Base-by-base conservation (phyloP, 1,139 yeast genomes). In the Kurtzmaniella quercitrusa region DNA sequence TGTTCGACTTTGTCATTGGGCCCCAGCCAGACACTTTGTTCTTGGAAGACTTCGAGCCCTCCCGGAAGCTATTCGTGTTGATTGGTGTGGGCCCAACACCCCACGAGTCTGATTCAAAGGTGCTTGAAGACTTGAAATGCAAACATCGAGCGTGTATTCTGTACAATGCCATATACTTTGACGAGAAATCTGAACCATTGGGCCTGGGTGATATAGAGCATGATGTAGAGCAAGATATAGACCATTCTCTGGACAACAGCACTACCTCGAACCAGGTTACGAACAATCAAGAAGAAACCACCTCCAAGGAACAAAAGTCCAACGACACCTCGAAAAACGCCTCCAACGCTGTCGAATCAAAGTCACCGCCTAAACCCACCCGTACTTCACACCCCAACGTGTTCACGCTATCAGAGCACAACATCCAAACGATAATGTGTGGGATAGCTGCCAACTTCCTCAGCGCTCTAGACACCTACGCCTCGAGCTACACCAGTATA, bases 31-130 rank as follows among this genome's bases (percentile, higher is more conserved):
- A 82, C 42, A 68, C 70, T 17, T 65, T 81, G 9, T 84, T 86
- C 47, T 67, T 91, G 44, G 88, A 86, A 53, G 97, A 91, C 61
- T 81, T 91, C 51, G 98, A 93, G 61, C 96, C 96, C 1, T 88
- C 76, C 61, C 66, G 98, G 43, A 89, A 89, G 59, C 77, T 82
- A 0, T 82, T 85, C 50, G 70, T 83, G 5, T 75, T 86, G 1
- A 56, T 91, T 31, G 96, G 94, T 0, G 54, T 86, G 18, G 78
- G 81, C 56, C 14, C 38, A 4, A 16, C 17, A 14, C 18, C 16
- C 3, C 36, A 31, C 5, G 42, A 59, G 57, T 1, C 46, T 54
- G 0, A 37, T 49, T 5, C 51, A 52, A 12, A 44, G 46, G 11
- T 56, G 55, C 56, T 50, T 68, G 33, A 72, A 81, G 2, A 63